Conservation (phyloP, 1,139 yeast species). For the Nakaseomyces kungkrabaensis region DNA sequence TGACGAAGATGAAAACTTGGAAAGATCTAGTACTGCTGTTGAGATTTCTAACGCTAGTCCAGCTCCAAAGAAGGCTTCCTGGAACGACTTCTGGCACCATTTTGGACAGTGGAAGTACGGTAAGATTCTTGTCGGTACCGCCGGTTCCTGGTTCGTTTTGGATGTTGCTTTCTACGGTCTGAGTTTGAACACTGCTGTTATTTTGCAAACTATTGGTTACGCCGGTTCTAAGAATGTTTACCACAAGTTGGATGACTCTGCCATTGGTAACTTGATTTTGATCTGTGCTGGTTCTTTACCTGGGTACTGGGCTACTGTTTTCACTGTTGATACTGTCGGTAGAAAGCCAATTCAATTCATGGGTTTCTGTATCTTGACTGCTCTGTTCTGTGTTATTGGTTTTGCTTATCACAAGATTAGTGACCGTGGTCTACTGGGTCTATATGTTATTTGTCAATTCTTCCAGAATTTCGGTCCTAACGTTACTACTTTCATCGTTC, state of each 20-base stretch:
- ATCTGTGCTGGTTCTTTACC: constrained; percentile 89
- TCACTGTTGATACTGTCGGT: constrained; percentile 68
- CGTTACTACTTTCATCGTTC: constrained; percentile 88
- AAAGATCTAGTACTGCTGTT: constrained; percentile 37
- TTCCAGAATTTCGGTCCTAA: constrained; percentile 93
- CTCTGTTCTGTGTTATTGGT: constrained; percentile 54
- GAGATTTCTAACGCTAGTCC: constrained; percentile 22
- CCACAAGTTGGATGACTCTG: constrained; percentile 55
- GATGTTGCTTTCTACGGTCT: constrained; percentile 94
- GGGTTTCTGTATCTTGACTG: constrained; percentile 64
- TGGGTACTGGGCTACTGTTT: constrained; percentile 78
- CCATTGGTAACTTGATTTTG: constrained; percentile 82
- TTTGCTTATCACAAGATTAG: constrained; percentile 63
- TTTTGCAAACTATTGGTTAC: constrained; percentile 77
- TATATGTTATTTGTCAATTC: constrained; percentile 70
- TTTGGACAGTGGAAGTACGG: constrained; percentile 85
- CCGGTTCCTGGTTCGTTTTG: constrained; percentile 92
- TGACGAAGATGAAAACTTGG: constrained; percentile 36
- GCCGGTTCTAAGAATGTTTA: constrained; percentile 56
- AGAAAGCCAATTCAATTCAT: constrained; percentile 70
- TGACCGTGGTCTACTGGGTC: constrained; percentile 57
- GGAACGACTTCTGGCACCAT: constrained; percentile 52
- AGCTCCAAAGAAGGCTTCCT: constrained; percentile 40
- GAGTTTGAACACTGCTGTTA: constrained; percentile 67
- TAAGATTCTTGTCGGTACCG: constrained; percentile 82